A percentile compares a stretch with the other conserved stretches of the same genome.
Evolutionary conservation across 345 rosid species (phyloP).

Genomic region (Mangifera indica): DNA sequence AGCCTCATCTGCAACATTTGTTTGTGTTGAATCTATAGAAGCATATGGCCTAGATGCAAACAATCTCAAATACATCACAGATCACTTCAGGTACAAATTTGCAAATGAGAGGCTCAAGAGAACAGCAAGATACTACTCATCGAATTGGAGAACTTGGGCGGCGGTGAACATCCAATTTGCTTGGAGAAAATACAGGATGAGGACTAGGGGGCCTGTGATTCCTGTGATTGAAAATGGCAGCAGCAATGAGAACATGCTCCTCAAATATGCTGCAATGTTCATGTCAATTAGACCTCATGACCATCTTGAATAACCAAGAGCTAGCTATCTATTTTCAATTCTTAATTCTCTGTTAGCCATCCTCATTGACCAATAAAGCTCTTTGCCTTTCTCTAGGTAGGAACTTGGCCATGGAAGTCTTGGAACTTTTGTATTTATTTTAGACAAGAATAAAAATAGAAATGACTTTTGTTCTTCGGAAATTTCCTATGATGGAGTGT

Average conservation of each 20-base stretch:
- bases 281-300: conserved; percentile 65
- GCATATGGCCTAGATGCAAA: conserved; percentile 51
- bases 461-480: neutral
- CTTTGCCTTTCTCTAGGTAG: neutral
- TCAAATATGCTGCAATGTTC: conserved; percentile 58
- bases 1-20: conserved; percentile 56
- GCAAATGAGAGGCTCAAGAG: conserved; percentile 45
- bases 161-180: conserved; percentile 63
- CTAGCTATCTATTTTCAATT: neutral
- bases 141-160: conserved; percentile 72
- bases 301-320: conserved; percentile 45
- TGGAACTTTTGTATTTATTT: neutral
- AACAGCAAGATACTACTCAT: conserved; percentile 55
- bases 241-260: conserved; percentile 31
- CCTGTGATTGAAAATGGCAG: conserved; percentile 24
- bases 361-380: neutral
- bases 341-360: conserved; percentile 1
- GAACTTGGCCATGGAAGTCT: neutral
- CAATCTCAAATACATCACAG: conserved; percentile 48
- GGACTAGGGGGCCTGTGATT: conserved; percentile 32
- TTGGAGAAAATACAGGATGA: conserved; percentile 48
- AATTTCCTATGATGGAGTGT: neutral
- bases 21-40: conserved; percentile 40
- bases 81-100: conserved; percentile 61
- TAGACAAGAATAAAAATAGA: neutral